phyloP scores from a whole-genome alignment of 371 early-diverging fungal genomes.

The Syncephalastrum racemosum region DNA sequence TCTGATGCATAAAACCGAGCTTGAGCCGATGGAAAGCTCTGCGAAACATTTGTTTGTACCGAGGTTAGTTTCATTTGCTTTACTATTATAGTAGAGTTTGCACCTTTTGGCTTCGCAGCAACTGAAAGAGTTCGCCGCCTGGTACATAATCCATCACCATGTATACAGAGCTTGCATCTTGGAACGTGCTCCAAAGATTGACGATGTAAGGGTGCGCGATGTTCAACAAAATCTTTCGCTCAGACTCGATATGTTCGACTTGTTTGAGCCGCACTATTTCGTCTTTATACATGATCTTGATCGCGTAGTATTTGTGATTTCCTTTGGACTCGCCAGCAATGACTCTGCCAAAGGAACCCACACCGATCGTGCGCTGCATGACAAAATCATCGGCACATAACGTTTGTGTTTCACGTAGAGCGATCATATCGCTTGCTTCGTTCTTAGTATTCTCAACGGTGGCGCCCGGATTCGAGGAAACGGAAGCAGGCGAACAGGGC shows the following conservation, averaged over 20 bases:
- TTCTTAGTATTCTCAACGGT: no score
- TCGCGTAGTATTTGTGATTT: conserved; percentile 82
- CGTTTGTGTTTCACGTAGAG: no score
- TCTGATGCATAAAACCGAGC: conserved; percentile 84
- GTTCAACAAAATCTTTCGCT: conserved; percentile 75
- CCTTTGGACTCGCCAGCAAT: conserved; percentile 47
- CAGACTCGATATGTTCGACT: conserved; percentile 76
- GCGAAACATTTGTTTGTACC: background rate
- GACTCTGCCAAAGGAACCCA: conserved; percentile 68
- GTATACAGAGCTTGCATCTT: conserved; percentile 77
- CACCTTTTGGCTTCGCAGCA: conserved; percentile 45
- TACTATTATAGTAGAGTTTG: background rate
- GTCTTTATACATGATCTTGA: conserved; percentile 92
- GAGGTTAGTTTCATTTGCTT: conserved; percentile 1
- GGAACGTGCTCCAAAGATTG: conserved; percentile 80
- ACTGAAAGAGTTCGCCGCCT: conserved; percentile 89
- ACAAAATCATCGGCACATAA: conserved; percentile 14
- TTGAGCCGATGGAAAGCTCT: conserved; percentile 44
- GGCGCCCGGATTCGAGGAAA: no score
- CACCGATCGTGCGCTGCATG: conserved; percentile 58
- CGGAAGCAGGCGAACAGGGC: no score
- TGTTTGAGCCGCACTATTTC: conserved; percentile 84
- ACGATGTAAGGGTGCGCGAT: conserved; percentile 80
- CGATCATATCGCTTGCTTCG: no score
- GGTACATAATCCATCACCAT: conserved; percentile 88